Evolutionary conservation across 148 eudicot genomes (phyloP), one percentile per base, ranked within the genome.

Genomic region (Vaccinium darrowii): DNA sequence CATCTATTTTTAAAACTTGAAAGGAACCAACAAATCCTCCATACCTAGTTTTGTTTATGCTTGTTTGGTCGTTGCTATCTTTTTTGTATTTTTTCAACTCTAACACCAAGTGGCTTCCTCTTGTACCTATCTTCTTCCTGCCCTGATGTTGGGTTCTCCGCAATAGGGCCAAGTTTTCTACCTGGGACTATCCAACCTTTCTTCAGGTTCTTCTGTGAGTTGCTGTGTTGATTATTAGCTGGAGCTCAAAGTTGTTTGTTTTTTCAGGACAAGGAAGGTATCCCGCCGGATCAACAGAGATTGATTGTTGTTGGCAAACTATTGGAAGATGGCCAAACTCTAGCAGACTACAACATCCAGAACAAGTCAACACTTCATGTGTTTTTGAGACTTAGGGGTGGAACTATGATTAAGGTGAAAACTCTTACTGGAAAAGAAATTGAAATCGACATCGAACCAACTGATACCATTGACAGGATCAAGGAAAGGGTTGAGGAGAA

Each of bases 381-480:
- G 72, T 87, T 89, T 60, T 76, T 89, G 53, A 84, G 90, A 82
- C 90, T 89, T n/a, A 84, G 93, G 57, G 93, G 93, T 43, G 93
- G 93, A 43, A 89, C 91, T 16, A 91, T 91, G 93, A 91, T 91
- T 23, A 91, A 91, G 84, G 93, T 91, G 67, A 92, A 92, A 82
- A 92, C 93, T n/a, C 90, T 92, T 6, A 89, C 94, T 30, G 92
- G 94, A 18, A 92, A 92, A 76, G 92, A 92, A 57, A 90, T 92
- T 54, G 94, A 92, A 83, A 90, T 90, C 50, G 94, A 92, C 76
- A 92, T 92, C 21, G 94, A 92, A 76, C 94, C 94, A n/a, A 92
- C 90, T 54, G 92, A 92, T 84, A 92, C 94, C 57, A 92, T 92
- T 85, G 94, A 92, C 69, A 86, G 92, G 47, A 88, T 92, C 83